Evolutionary conservation across 768 basidiomycete species (phyloP).

Genomic region (Cystobasidium ongulense): DNA sequence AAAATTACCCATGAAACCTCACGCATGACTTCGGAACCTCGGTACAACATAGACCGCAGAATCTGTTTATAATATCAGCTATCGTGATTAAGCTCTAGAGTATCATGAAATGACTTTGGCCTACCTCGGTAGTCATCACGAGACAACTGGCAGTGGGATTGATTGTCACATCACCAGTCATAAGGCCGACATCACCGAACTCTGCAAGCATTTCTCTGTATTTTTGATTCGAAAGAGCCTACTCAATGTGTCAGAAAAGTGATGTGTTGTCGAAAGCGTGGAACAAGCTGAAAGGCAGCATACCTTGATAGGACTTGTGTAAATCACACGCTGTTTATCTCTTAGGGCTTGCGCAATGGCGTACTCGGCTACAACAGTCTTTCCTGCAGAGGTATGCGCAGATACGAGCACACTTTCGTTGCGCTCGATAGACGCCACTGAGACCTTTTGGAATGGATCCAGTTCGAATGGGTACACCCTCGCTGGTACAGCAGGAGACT

Average conservation of each 20-base stretch:
- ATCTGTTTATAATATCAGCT: constrained; percentile 54
- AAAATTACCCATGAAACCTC: constrained; percentile 99
- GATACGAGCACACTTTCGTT: constrained; percentile 97
- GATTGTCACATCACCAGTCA: constrained; percentile 99
- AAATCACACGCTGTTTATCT: constrained; percentile 91
- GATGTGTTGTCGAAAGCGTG: not conserved
- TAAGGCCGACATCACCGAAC: constrained; percentile 95
- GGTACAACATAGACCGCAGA: constrained; percentile 94
- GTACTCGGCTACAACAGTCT: constrained; percentile 98
- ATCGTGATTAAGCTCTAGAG: not conserved
- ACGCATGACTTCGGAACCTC: constrained; percentile 97
- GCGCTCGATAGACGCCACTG: constrained; percentile 86
- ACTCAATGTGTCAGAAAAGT: constrained; percentile 31
- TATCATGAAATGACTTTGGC: constrained; percentile 35
- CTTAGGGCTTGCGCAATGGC: constrained; percentile 93
- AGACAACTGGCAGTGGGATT: constrained; percentile 93
- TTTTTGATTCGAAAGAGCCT: constrained; percentile 98
- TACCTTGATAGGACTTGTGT: constrained; percentile 99
- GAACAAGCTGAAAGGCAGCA: constrained; percentile 43
- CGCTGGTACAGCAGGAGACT: constrained; percentile 81
- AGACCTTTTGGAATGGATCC: constrained; percentile 94
- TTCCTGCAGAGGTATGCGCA: constrained; percentile 96
- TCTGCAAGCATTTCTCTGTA: constrained; percentile 95
- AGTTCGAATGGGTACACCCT: constrained; percentile 91
- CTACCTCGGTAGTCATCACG: constrained; percentile 97